Evolutionary conservation across 768 basidiomycete species (phyloP), one percentile per base, ranked within the genome.

Genomic region (Panaeolus cyanescens): DNA sequence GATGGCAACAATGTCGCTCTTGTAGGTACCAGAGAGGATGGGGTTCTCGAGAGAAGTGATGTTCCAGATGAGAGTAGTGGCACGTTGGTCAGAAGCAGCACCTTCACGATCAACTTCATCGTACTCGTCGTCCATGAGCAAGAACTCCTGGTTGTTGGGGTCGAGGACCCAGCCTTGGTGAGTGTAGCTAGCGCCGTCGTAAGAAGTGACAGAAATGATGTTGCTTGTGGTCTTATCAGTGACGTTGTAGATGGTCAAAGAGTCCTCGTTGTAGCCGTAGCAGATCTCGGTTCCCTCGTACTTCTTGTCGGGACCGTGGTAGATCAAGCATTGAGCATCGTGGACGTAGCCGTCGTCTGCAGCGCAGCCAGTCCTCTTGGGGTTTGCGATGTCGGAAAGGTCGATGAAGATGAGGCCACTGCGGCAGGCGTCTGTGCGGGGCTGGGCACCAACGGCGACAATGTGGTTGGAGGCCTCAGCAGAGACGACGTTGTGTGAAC

Each of bases 161-260:
- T 73, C 71, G 32, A 72, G 60, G 31, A 74, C 71, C 71, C 70
- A 74, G 50, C 73, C 73, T 61, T 74, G 73, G 65, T 74, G 73
- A 30, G 71, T 68, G 64, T 74, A 74, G 54, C 62, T 64, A 10
- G 71, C 73, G 50, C 73, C 73, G 37, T 68, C 68, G 65, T 74
- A 74, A 15, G 66, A 58, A 9, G 71, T 72, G 1, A 65, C 61
- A 5, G 71, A 72, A 63, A 74, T 70, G 60, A 74, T 65, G 4
- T 58, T 40, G 71, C 65, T 20, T 4, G 9, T 50, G 22, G 45
- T 50, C 45, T 50, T 50, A 15, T 50, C 45, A 15, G 45, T 50
- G 25, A 72, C 66, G 39, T 73, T 68, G 67, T 70, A 68, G 58
- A 71, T 74, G 13, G 71, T 71, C 54, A 72, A 68, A 17, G 70